Evolutionary conservation across 2,329 filamentous ascomycete genomes (phyloP).

Genomic region (Diaporthe ilicicola): DNA sequence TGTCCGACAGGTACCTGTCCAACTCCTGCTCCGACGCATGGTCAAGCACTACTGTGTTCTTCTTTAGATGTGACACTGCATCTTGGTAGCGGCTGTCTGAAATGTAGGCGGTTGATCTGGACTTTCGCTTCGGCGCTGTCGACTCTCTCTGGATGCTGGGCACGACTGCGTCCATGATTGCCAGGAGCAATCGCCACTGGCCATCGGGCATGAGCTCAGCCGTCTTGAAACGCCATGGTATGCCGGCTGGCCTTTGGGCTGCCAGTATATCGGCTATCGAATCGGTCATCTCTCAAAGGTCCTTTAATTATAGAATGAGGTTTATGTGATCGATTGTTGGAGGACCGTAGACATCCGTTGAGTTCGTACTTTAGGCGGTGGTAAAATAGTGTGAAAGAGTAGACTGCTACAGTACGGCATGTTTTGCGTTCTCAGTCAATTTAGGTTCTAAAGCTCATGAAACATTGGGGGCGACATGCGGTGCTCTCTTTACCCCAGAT

Average conservation of each 20-base stretch:
- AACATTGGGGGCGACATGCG: not conserved
- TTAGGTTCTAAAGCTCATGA: not conserved
- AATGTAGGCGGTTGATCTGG: slow-evolving; percentile 29
- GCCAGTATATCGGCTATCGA: not conserved
- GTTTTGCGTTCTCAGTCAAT: not conserved
- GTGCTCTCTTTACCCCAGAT: not conserved
- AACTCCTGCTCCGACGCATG: slow-evolving; percentile 30
- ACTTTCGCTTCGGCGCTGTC: slow-evolving; percentile 23
- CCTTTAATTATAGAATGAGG: no score
- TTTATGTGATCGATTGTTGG: not conserved
- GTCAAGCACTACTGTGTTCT: slow-evolving; percentile 24
- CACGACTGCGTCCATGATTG: slow-evolving; percentile 37
- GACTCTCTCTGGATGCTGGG: slow-evolving; percentile 35
- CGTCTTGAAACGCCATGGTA: slow-evolving; percentile 38
- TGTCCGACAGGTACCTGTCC: slow-evolving; percentile 38
- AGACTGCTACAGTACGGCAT: no score
- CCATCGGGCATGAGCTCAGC: slow-evolving; percentile 29
- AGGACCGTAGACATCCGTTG: no score
- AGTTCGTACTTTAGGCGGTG: not conserved
- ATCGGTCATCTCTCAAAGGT: not conserved
- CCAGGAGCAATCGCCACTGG: slow-evolving; percentile 38
- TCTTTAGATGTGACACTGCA: slow-evolving; percentile 17
- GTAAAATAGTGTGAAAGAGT: not conserved
- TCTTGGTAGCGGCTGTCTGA: slow-evolving; percentile 32
- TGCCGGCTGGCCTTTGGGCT: slow-evolving; percentile 34